Evolutionary conservation across 202 grass and related monocot species (phyloP), one percentile per base, ranked within the genome.

Genomic region (Schoenoplectus triqueter): DNA sequence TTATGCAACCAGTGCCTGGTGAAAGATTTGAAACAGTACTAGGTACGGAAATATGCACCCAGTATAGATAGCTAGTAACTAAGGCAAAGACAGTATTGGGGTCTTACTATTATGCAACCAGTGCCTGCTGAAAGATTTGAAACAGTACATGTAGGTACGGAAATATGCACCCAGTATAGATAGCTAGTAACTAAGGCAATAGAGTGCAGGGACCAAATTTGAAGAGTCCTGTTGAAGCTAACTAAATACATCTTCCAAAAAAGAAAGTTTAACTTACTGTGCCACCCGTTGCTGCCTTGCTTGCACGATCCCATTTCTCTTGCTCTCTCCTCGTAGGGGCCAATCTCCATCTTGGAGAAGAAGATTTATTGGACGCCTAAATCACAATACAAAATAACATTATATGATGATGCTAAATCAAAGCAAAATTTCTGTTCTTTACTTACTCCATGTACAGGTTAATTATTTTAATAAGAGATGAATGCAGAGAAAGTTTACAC

Each of bases 241-340:
- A 74, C 9, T 22, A 74, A 49, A 10, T 49, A 48, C 56, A 66
- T 11, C 18, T 48, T 5, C 9, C 5, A 15, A 45, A 15, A 39
- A 45, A 65, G 65, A 7, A 78, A 61, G 39, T 51, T 63, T 19
- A 66, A 92, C 89, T 88, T 89, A 97, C 95, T 81, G 19, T 95
- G 69, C 93, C 93, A 67, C 90, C 93, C 18, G 91, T 95, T 21
- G 91, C 74, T 79, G 93, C 93, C 88, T 88, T 98, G 72, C 39
- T 87, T 3, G 91, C 96, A 63, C 93, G 87, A 48, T 90, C 91
- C 96, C 96, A 98, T 84, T 92, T 95, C 19, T 85, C 88, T 59
- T 98, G 96, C 73, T 98, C 93, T 81, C 70, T 82, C 69, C 91
- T 89, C 52, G 96, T 98, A 6, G 93, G 96, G 17, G 90, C 96